These are phyloP conservation scores for Tylopilus sp. DNA, from an alignment of 768 basidiomycete species.

Conservation along the genomic window DNA sequence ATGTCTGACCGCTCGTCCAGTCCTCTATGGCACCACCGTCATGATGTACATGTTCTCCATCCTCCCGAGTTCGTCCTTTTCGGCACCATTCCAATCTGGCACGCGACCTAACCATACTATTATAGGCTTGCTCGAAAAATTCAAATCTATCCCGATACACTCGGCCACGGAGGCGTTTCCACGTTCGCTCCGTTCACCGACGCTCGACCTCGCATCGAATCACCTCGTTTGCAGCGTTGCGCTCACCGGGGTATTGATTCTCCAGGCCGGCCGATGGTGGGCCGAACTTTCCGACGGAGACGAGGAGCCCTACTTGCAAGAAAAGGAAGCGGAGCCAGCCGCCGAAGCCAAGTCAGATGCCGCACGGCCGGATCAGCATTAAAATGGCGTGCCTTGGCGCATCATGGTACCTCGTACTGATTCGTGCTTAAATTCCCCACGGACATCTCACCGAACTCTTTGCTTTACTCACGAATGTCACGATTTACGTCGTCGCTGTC, in stretches of 20 bases:
- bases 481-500: slow-evolving; percentile 27
- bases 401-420: slow-evolving; percentile 1
- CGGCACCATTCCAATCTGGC: neutral
- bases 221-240: slow-evolving; percentile 87
- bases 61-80: slow-evolving; percentile 61
- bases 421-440: slow-evolving; percentile 5
- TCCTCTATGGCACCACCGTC: slow-evolving; percentile 71
- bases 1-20: slow-evolving; percentile 36
- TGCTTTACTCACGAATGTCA: slow-evolving; percentile 15
- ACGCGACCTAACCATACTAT: slow-evolving; percentile 9
- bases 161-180: slow-evolving; percentile 59
- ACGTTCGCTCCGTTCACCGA: slow-evolving; percentile 53
- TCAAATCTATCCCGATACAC: slow-evolving; percentile 54
- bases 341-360: slow-evolving; percentile 9
- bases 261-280: slow-evolving; percentile 85
- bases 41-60: slow-evolving; percentile 74
- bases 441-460: neutral
- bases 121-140: slow-evolving; percentile 57
- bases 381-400: neutral
- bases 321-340: slow-evolving; percentile 23
- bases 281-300: slow-evolving; percentile 70
- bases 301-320: slow-evolving; percentile 39
- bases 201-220: slow-evolving; percentile 77
- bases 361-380: slow-evolving; percentile 8
- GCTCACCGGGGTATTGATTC: slow-evolving; percentile 78